Base-by-base conservation (phyloP, 2,329 filamentous ascomycete species). In the Dryadomyces quercivorus region DNA sequence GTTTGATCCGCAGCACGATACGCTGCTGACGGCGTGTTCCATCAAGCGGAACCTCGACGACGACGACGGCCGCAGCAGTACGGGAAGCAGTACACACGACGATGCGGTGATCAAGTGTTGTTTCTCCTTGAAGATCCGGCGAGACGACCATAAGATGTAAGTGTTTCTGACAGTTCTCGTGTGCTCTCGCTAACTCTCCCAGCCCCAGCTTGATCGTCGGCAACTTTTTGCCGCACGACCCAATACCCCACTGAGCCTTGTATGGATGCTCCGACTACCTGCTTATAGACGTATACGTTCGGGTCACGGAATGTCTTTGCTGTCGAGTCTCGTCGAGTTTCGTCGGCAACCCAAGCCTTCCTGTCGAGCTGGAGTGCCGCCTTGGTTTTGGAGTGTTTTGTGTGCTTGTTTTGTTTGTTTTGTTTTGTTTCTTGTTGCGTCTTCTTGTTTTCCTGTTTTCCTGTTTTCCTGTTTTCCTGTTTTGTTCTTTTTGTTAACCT, bases 71-170 rank as follows among this genome's bases (percentile, higher is more conserved):
- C 82, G 84, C 3, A 81, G 36, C 26, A 31, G 26, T 8, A 31
- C 8, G 26, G 26, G 26, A 8, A 16, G 10, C 36, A 40, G 36
- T 40, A 13, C 36, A 3, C 36, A 40, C 36, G 36, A 81, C 47
- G 80, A 85, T 53, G 81, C 85, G 20, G 82, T 87, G 43, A 84
- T 96, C 56, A 86, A 88, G 65, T 98, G 93, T 68, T 97, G 92
- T 68, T 98, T 98, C 70, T 97, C 92, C 0, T 96, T 98, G 67
- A 95, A 92, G 56, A 95, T 98, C 61, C 82, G 90, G 63, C 83
- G 92, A 64, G 93, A 98, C 71, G 88, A 89, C 58, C 88, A 96
- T 69, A 95, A 96, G 66, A 89, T 98, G 93, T 96, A 73, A 78
- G 91, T 49, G 18, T 21, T 31, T 36, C 9, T n/a, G 1, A 3